Evolutionary conservation across 1,139 yeast genomes (phyloP).

Genomic region (Candida pseudoviswanathii): DNA sequence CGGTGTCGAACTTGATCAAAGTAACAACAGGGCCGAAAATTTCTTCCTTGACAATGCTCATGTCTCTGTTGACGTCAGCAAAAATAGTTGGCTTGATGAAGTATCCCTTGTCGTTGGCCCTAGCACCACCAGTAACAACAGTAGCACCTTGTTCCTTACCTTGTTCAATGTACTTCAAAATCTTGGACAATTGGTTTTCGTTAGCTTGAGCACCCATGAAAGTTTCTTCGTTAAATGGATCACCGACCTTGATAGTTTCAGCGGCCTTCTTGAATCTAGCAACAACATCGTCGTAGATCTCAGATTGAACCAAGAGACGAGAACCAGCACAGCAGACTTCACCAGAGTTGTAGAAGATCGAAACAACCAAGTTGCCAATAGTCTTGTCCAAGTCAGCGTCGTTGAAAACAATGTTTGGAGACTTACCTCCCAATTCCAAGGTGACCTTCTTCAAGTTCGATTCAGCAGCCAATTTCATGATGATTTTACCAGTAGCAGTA

Average conservation of each 20-base stretch:
- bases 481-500: slow-evolving; percentile 75
- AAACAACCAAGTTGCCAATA: slow-evolving; percentile 57
- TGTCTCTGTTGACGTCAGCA: slow-evolving; percentile 65
- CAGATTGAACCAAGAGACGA: slow-evolving; percentile 76
- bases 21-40: slow-evolving; percentile 88
- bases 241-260: slow-evolving; percentile 63
- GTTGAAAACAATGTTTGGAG: slow-evolving; percentile 76
- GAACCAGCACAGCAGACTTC: slow-evolving; percentile 92
- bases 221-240: slow-evolving; percentile 71
- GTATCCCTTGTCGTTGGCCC: slow-evolving; percentile 69
- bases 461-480: slow-evolving; percentile 70
- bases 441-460: slow-evolving; percentile 78
- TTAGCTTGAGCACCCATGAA: slow-evolving; percentile 91
- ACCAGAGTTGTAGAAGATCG: slow-evolving; percentile 76
- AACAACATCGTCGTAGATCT: slow-evolving; percentile 67
- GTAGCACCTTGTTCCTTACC: slow-evolving; percentile 80
- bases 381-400: slow-evolving; percentile 72
- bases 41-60: slow-evolving; percentile 77
- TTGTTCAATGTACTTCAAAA: slow-evolving; percentile 67
- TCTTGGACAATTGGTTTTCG: slow-evolving; percentile 71
- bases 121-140: slow-evolving; percentile 76
- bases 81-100: slow-evolving; percentile 81
- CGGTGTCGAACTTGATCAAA: slow-evolving; percentile 68
- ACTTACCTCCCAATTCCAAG: slow-evolving; percentile 85
- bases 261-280: slow-evolving; percentile 61